These are phyloP conservation scores for Myxozyma sirexii DNA, from an alignment of 805 yeast species.

Conservation along the genomic window DNA sequence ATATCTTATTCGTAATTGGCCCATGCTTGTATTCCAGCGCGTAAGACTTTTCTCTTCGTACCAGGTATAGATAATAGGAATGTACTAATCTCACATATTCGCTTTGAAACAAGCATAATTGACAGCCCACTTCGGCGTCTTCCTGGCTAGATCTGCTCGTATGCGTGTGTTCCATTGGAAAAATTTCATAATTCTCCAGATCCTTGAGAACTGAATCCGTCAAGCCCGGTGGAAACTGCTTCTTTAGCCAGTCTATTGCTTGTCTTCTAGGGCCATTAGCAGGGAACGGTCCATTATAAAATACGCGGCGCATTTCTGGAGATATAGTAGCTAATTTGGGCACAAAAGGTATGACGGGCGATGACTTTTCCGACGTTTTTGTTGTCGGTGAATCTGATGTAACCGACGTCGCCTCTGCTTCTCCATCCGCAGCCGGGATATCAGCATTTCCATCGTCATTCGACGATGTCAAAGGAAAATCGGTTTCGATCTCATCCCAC, in stretches of 20 bases:
- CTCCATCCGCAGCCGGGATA: not conserved
- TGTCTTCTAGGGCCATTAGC: not conserved
- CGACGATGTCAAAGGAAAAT: not conserved
- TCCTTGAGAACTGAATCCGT: not conserved
- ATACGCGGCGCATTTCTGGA: not conserved
- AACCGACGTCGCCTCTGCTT: not conserved
- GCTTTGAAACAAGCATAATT: not conserved
- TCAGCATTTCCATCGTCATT: not conserved
- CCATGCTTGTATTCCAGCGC: conserved; percentile 1
- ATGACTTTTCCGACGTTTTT: not conserved
- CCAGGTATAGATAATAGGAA: not conserved
- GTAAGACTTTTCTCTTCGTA: not conserved
- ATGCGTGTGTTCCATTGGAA: conserved; percentile 1
- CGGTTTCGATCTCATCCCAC: not conserved
- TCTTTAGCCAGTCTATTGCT: not conserved
- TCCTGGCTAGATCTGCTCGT: not conserved
- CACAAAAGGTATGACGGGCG: not conserved
- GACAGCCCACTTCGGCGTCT: not conserved
- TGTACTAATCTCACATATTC: not conserved
- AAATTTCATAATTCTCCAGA: not conserved
- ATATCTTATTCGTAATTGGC: not conserved
- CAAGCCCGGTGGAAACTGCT: conserved; percentile 2
- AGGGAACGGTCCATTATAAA: not conserved
- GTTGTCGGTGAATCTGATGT: not conserved
- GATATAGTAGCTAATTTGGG: not conserved